These are phyloP conservation scores for Bolboschoenoplectus hybrid DNA, from an alignment of 202 grass and related monocot species.

Conservation along the genomic window DNA sequence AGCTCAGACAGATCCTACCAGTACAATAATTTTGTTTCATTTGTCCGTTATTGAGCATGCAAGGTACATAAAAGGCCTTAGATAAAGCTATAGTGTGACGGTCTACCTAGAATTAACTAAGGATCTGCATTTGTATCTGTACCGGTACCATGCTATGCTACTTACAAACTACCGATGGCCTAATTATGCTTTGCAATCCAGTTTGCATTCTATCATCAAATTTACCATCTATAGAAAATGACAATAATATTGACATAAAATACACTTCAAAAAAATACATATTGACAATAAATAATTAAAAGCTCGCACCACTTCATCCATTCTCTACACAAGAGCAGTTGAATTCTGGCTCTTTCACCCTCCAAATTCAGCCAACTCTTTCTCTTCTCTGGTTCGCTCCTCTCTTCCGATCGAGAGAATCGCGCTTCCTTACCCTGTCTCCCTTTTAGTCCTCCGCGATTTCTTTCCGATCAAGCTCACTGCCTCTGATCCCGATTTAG, in stretches of 20 bases:
- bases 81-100: neutral
- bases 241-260: neutral
- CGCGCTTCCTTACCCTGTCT: too few relatives aligned
- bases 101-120: neutral
- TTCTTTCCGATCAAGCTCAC: too few relatives aligned
- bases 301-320: neutral
- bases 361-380: neutral
- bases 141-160: neutral
- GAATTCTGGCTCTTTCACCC: too few relatives aligned
- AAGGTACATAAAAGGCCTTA: neutral
- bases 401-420: neutral
- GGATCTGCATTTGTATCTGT: neutral
- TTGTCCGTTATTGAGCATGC: neutral
- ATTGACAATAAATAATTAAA: neutral
- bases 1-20: too few relatives aligned
- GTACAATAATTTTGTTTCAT: neutral
- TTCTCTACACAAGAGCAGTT: too few relatives aligned
- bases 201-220: neutral
- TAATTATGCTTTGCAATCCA: neutral
- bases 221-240: neutral
- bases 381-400: too few relatives aligned
- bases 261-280: neutral
- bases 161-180: neutral
- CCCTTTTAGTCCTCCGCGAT: too few relatives aligned
- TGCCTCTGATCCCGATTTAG: too few relatives aligned